These are phyloP conservation scores for Oxyria digyna DNA, from an alignment of 148 eudicot genomes.

Conservation along the genomic window DNA sequence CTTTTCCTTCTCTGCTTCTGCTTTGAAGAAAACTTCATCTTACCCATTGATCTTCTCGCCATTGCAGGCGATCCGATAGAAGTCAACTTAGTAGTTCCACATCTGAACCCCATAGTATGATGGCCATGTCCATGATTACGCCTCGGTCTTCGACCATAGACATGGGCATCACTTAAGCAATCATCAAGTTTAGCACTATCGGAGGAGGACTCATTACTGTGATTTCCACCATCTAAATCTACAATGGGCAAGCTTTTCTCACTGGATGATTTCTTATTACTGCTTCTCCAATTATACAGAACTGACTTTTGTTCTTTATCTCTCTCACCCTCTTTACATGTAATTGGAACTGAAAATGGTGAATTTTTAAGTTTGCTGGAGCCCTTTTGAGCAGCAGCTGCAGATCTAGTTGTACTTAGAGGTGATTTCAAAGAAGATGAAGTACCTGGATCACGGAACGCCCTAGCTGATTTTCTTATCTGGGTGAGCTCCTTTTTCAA, in stretches of 20 bases:
- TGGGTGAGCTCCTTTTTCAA: constrained; percentile 94
- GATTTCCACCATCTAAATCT: constrained; percentile 18
- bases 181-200: constrained; percentile 41
- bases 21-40: constrained; percentile 38
- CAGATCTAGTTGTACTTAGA: constrained; percentile 65
- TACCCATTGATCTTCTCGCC: constrained; percentile 33
- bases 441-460: constrained; percentile 87
- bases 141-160: neutral
- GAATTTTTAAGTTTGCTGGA: neutral
- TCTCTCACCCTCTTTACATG: constrained; percentile 1
- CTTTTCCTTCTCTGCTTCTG: constrained; percentile 25
- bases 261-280: constrained; percentile 60
- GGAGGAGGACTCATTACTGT: constrained; percentile 22
- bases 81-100: constrained; percentile 32
- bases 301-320: constrained; percentile 49
- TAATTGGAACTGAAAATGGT: constrained; percentile 9
- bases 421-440: constrained; percentile 87
- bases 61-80: constrained; percentile 29
- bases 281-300: constrained; percentile 65
- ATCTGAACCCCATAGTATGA: constrained; percentile 34
- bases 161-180: constrained; percentile 46
- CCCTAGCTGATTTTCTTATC: constrained; percentile 72
- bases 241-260: constrained; percentile 43
- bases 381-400: constrained; percentile 11
- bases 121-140: constrained; percentile 8